Conservation (phyloP, 306 rosid species). For the Trifolium fragiferum region DNA sequence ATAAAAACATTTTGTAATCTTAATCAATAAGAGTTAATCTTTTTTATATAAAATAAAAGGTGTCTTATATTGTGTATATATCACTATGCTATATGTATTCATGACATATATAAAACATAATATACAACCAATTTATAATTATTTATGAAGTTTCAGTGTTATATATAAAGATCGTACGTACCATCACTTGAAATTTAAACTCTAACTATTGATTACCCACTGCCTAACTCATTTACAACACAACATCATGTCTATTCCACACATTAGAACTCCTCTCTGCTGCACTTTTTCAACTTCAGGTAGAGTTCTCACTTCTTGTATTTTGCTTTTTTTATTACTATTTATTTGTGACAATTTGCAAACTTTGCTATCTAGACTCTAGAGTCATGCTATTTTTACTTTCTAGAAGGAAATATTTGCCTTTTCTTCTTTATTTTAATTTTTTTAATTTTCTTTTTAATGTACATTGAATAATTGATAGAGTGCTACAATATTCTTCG, state of each 20-base stretch:
- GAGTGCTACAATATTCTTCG: not conserved
- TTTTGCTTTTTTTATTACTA: no score
- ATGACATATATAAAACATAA: not conserved
- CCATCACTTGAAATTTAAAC: not conserved
- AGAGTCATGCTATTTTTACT: no score
- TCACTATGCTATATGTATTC: no score
- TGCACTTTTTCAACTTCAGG: slow-evolving; percentile 40
- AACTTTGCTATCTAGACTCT: no score
- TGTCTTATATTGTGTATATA: no score
- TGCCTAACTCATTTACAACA: not conserved
- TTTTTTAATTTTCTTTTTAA: no score
- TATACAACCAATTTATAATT: not conserved
- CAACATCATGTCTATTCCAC: slow-evolving; percentile 43
- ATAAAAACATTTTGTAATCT: no score
- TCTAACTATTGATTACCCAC: not conserved
- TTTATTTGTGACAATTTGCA: no score
- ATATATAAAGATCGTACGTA: not conserved
- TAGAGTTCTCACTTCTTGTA: not conserved
- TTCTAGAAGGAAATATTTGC: no score
- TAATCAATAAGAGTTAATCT: no score
- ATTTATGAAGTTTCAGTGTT: not conserved
- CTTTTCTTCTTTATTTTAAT: not conserved
- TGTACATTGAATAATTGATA: not conserved
- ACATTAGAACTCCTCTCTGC: slow-evolving; percentile 17
- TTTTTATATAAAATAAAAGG: no score